Percentiles rank a stretch among this genome's conserved stretches.
Conservation (phyloP, 208 protist species). For the Vickermania ingenoplastis region DNA sequence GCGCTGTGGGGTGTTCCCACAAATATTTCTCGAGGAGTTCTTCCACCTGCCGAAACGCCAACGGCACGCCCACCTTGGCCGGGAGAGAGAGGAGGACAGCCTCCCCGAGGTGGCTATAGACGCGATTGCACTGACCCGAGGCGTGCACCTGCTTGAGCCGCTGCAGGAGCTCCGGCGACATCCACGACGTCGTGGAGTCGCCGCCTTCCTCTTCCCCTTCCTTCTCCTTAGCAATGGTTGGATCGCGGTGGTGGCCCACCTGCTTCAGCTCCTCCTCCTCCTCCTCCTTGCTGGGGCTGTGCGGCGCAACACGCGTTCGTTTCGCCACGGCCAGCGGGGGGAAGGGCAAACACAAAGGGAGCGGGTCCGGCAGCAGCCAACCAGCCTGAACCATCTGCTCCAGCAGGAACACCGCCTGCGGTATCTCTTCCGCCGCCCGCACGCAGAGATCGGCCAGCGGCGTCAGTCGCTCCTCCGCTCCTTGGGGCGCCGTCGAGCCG, state of each 20-base stretch:
- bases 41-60: constrained; percentile 32
- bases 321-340: no score
- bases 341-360: constrained; percentile 10
- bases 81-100: constrained; percentile 44
- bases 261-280: not conserved
- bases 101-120: constrained; percentile 41
- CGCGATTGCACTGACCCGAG: constrained; percentile 31
- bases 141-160: constrained; percentile 12
- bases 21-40: constrained; percentile 65
- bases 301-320: no score
- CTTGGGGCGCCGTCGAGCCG: not conserved
- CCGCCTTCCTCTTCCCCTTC: not conserved
- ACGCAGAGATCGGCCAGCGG: constrained; percentile 13
- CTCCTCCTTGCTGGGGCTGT: no score
- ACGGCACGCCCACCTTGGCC: constrained; percentile 18
- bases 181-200: not conserved
- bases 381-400: constrained; percentile 36
- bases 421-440: constrained; percentile 14
- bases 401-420: constrained; percentile 26
- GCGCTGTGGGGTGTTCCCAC: constrained; percentile 45
- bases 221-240: not conserved
- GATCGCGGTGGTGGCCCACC: not conserved
- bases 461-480: not conserved
- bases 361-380: constrained; percentile 33
- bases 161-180: not conserved